Evolutionary conservation across 2,329 filamentous ascomycete species (phyloP).

Genomic region (Apiospora malaysiana): DNA sequence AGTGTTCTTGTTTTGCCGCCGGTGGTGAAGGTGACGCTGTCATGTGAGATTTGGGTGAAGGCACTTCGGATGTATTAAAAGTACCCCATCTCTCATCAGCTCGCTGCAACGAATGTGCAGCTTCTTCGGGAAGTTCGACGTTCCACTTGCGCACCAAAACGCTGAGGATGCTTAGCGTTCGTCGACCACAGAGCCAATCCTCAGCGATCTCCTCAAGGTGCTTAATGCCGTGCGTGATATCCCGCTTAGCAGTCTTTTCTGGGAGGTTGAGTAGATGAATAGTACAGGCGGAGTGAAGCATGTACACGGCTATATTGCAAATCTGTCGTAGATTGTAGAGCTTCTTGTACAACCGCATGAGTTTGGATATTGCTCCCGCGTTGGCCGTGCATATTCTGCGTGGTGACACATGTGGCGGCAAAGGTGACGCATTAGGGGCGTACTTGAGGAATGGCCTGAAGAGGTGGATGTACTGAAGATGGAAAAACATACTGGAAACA

Average conservation of each 20-base stretch:
- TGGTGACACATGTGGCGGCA: constrained; percentile 87
- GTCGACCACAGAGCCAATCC: constrained; percentile 87
- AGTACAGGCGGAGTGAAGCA: constrained; percentile 90
- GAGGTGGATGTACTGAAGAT: constrained; percentile 92
- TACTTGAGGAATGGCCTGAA: constrained; percentile 97
- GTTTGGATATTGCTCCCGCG: constrained; percentile 86
- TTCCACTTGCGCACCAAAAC: constrained; percentile 89
- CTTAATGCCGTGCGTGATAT: constrained; percentile 88
- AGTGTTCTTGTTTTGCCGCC: constrained; percentile 31
- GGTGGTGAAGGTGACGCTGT: constrained; percentile 35
- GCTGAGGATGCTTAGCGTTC: constrained; percentile 84
- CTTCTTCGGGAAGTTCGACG: constrained; percentile 85
- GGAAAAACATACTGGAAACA: constrained; percentile 86
- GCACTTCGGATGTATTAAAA: constrained; percentile 67
- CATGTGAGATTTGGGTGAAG: constrained; percentile 53
- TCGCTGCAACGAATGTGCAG: constrained; percentile 73
- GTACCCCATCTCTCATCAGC: constrained; percentile 81
- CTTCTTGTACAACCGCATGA: constrained; percentile 94
- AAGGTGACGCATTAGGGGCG: constrained; percentile 77
- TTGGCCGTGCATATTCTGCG: constrained; percentile 90
- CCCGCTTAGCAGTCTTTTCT: constrained; percentile 86
- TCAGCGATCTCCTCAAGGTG: constrained; percentile 96
- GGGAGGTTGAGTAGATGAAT: constrained; percentile 93
- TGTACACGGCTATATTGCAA: constrained; percentile 96
- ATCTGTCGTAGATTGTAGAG: constrained; percentile 91